A percentile compares a stretch with the other conserved stretches of the same genome.
phyloP scores from a whole-genome alignment of 2,329 filamentous ascomycete species.

The Trichoderma sp. region DNA sequence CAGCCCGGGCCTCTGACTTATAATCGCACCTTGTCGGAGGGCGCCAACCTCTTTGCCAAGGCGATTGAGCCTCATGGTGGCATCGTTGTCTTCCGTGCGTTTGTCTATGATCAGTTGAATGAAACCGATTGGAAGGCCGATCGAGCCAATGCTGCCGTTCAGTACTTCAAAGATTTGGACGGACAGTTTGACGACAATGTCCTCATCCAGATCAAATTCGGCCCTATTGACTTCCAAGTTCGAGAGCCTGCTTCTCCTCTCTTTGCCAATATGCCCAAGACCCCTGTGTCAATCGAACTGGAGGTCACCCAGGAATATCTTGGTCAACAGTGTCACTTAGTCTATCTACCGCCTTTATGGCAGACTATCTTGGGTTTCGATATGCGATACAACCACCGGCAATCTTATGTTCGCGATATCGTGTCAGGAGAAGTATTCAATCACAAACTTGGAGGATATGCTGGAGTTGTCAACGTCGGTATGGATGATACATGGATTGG shows the following conservation, averaged over 20 bases:
- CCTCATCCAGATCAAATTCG: slow-evolving; percentile 70
- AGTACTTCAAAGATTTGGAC: slow-evolving; percentile 64
- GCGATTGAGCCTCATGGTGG: slow-evolving; percentile 57
- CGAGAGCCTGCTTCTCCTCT: slow-evolving; percentile 65
- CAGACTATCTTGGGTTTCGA: slow-evolving; percentile 66
- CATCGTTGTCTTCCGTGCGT: slow-evolving; percentile 68
- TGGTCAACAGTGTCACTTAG: slow-evolving; percentile 47
- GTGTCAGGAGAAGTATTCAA: slow-evolving; percentile 59
- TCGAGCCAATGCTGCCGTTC: slow-evolving; percentile 65
- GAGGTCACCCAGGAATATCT: slow-evolving; percentile 9
- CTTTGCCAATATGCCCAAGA: slow-evolving; percentile 43
- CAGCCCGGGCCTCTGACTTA: slow-evolving; percentile 68
- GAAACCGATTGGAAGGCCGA: slow-evolving; percentile 63
- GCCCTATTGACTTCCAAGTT: slow-evolving; percentile 72
- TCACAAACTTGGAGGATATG: slow-evolving; percentile 28
- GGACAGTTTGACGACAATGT: slow-evolving; percentile 67
- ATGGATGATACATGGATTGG: slow-evolving; percentile 54
- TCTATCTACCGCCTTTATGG: slow-evolving; percentile 68
- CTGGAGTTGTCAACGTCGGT: slow-evolving; percentile 10
- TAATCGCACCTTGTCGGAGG: slow-evolving; percentile 65
- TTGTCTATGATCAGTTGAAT: slow-evolving; percentile 60
- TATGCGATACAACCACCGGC: slow-evolving; percentile 55
- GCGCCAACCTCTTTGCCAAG: slow-evolving; percentile 65
- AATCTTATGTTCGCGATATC: slow-evolving; percentile 58
- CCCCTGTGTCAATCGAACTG: not conserved